Percentiles rank a stretch among this genome's conserved stretches.
These are phyloP conservation scores for Hydrangea macrophylla DNA, from an alignment of 148 eudicot genomes.

Conservation along the genomic window DNA sequence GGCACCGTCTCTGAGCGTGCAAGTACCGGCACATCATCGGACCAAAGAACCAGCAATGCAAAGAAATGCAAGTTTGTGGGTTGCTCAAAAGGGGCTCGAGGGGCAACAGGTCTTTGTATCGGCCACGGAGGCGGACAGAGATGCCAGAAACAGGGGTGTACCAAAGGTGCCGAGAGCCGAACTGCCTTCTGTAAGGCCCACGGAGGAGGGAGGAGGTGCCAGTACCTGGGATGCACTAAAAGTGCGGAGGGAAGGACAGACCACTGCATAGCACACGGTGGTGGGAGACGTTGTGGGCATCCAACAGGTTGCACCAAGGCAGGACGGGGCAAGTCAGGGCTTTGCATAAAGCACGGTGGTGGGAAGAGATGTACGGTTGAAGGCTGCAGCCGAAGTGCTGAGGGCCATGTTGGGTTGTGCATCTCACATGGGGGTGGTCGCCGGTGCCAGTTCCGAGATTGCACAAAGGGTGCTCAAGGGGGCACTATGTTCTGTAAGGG, in stretches of 20 bases:
- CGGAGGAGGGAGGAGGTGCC: slow-evolving; percentile 93
- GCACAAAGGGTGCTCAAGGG: slow-evolving; percentile 89
- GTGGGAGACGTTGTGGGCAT: slow-evolving; percentile 72
- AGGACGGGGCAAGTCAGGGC: slow-evolving; percentile 91
- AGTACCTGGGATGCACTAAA: slow-evolving; percentile 84
- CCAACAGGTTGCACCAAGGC: slow-evolving; percentile 77
- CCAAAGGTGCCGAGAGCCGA: slow-evolving; percentile 86
- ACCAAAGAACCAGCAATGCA: slow-evolving; percentile 38
- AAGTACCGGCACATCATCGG: slow-evolving; percentile 32
- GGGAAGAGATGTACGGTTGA: slow-evolving; percentile 87
- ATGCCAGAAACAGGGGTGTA: slow-evolving; percentile 87
- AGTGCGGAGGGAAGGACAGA: slow-evolving; percentile 95
- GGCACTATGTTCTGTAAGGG: slow-evolving; percentile 85
- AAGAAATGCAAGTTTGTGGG: slow-evolving; percentile 67
- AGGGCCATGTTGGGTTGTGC: slow-evolving; percentile 86
- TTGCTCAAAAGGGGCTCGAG: slow-evolving; percentile 89
- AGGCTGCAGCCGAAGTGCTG: slow-evolving; percentile 81
- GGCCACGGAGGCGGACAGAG: slow-evolving; percentile 95
- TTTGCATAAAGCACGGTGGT: slow-evolving; percentile 91
- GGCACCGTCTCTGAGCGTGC: slow-evolving; percentile 56
- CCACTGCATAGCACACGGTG: slow-evolving; percentile 90
- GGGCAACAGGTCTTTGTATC: slow-evolving; percentile 84
- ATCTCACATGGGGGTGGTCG: slow-evolving; percentile 97
- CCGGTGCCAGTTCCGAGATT: slow-evolving; percentile 63
- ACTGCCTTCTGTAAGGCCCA: slow-evolving; percentile 94